A percentile compares a stretch with the other conserved stretches of the same genome.
These are phyloP conservation scores for Styphnolobium japonicum DNA, from an alignment of 306 rosid species.

Conservation along the genomic window DNA sequence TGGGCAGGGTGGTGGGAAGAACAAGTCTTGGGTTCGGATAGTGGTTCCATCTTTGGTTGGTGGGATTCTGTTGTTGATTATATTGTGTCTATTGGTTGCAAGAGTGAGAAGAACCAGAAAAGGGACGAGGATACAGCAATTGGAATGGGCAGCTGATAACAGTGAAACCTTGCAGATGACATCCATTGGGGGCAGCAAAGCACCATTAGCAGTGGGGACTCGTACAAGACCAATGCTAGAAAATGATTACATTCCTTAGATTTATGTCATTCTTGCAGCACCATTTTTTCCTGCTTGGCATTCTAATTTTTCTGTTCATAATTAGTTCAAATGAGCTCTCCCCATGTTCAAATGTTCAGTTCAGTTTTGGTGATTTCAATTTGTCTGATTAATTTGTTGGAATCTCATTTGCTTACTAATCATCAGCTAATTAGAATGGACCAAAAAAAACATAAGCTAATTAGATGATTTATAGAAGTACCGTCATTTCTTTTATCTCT, in stretches of 20 bases:
- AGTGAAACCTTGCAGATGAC: conserved; percentile 19
- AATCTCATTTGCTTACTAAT: not conserved
- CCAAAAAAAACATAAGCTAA: no score
- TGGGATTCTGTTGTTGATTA: conserved; percentile 23
- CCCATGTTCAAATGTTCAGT: not conserved
- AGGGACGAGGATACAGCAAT: conserved; percentile 16
- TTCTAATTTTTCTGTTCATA: not conserved
- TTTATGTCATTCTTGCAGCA: not conserved
- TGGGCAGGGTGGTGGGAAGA: not conserved
- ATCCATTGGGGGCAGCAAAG: conserved; percentile 33
- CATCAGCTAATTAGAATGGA: not conserved
- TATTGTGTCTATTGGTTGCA: conserved; percentile 15
- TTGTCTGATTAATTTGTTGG: not conserved
- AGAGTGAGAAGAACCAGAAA: conserved; percentile 2
- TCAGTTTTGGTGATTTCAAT: not conserved
- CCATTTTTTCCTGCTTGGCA: not conserved
- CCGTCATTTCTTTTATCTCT: not conserved
- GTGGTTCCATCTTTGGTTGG: conserved; percentile 29
- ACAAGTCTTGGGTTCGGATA: conserved; percentile 16
- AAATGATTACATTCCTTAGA: conserved; percentile 41
- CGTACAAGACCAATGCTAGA: conserved; percentile 54
- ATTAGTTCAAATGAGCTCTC: not conserved
- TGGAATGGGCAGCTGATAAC: conserved; percentile 27
- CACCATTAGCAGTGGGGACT: conserved; percentile 43
- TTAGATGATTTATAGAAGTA: not conserved